These are phyloP conservation scores for Elongisporangium undulatum DNA, from an alignment of 352 stramenopile genomes.

Conservation along the genomic window DNA sequence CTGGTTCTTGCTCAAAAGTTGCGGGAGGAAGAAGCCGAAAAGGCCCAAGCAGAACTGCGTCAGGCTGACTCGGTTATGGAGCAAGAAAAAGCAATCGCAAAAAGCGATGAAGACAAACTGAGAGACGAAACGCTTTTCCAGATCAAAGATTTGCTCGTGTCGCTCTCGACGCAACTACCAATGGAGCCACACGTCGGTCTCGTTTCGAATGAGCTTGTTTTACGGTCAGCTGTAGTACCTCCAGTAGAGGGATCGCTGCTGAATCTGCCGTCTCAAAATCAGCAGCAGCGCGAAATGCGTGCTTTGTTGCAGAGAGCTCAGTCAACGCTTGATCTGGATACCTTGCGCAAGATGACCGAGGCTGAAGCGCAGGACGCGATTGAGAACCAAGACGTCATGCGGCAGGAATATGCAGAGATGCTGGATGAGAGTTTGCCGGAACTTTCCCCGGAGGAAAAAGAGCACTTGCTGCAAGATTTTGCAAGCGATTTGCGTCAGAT, in stretches of 20 bases:
- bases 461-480: slow-evolving; percentile 50
- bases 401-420: slow-evolving; percentile 30
- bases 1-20: background rate
- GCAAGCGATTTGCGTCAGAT: slow-evolving; percentile 37
- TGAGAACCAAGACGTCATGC: slow-evolving; percentile 20
- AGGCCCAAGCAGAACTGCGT: slow-evolving; percentile 13
- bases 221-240: background rate
- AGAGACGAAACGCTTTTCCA: slow-evolving; percentile 44
- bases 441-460: slow-evolving; percentile 38
- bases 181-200: background rate
- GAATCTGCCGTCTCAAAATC: background rate
- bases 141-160: slow-evolving; percentile 49
- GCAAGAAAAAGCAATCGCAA: slow-evolving; percentile 22
- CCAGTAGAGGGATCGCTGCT: background rate
- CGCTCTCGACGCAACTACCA: slow-evolving; percentile 21
- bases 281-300: background rate
- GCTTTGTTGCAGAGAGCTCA: background rate
- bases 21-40: background rate
- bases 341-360: slow-evolving; percentile 5
- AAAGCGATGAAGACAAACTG: slow-evolving; percentile 9
- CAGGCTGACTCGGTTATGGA: slow-evolving; percentile 21
- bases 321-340: background rate
- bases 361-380: slow-evolving; percentile 5
- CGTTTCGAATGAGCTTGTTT: background rate
- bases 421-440: slow-evolving; percentile 37